Evolutionary conservation across 306 rosid species (phyloP).

Genomic region (Coriaria nepalensis): DNA sequence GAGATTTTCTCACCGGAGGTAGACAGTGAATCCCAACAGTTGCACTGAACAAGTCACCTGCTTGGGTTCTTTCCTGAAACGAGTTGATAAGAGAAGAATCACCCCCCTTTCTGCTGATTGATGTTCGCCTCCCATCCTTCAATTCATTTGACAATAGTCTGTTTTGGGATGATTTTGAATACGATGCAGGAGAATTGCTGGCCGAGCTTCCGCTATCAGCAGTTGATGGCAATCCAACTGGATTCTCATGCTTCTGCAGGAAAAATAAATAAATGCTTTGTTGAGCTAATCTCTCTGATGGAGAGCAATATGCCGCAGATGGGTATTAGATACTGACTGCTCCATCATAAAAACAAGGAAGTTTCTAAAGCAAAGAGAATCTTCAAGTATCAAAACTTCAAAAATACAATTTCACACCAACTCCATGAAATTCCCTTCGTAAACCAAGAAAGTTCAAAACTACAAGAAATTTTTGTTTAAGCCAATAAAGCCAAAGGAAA

Average conservation of each 20-base stretch:
- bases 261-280: conserved; percentile 13
- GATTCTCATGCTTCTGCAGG: conserved; percentile 56
- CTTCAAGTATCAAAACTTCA: too few species aligned
- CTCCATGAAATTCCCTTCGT: neutral
- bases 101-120: conserved; percentile 45
- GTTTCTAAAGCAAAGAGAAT: neutral
- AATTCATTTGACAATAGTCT: conserved; percentile 30
- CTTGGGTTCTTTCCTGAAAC: conserved; percentile 59
- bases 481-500: conserved; percentile 5
- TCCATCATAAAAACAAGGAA: too few species aligned
- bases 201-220: conserved; percentile 46
- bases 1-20: conserved; percentile 44
- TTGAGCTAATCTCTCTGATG: conserved; percentile 1
- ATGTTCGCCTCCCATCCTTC: conserved; percentile 55
- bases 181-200: conserved; percentile 54
- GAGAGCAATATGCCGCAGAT: too few species aligned
- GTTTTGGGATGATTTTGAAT: conserved; percentile 33
- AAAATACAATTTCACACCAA: too few species aligned
- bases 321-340: too few species aligned
- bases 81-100: conserved; percentile 38
- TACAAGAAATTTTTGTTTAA: neutral
- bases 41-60: conserved; percentile 67
- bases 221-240: conserved; percentile 33
- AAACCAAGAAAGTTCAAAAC: conserved; percentile 1
- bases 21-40: conserved; percentile 34